A percentile compares a stretch with the other conserved stretches of the same genome.
phyloP scores from a whole-genome alignment of 495 filamentous ascomycete genomes.

The Cercophora newfieldiana region DNA sequence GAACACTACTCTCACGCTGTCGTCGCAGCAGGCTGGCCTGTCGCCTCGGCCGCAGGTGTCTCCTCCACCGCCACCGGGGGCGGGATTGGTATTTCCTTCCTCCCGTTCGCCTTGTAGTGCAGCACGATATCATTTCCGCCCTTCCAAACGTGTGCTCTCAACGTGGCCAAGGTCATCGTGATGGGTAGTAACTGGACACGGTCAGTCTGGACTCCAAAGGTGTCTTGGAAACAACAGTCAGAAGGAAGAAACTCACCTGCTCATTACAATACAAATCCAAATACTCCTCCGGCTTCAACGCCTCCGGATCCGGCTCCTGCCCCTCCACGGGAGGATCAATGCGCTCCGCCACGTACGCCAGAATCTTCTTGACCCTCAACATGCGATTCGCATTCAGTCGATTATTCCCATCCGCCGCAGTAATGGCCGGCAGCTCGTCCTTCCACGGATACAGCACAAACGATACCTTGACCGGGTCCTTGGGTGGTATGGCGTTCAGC shows the following conservation, averaged over 20 bases:
- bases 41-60: conserved; percentile 1
- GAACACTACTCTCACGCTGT: conserved; percentile 7
- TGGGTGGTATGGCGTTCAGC: conserved; percentile 77
- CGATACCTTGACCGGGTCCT: conserved; percentile 91
- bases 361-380: conserved; percentile 93
- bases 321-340: conserved; percentile 64
- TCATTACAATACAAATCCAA: conserved; percentile 92
- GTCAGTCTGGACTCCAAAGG: conserved; percentile 22
- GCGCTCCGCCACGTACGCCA: conserved; percentile 86
- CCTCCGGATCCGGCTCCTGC: conserved; percentile 54
- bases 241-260: conserved; percentile 68
- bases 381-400: conserved; percentile 95
- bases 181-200: conserved; percentile 46
- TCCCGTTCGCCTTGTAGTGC: conserved; percentile 87
- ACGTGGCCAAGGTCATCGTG: conserved; percentile 88
- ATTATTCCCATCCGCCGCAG: conserved; percentile 69
- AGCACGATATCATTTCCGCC: conserved; percentile 85
- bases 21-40: conserved; percentile 5
- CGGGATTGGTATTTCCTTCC: conserved; percentile 55
- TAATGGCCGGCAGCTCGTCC: conserved; percentile 69
- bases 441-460: conserved; percentile 87
- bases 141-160: conserved; percentile 89
- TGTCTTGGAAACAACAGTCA: conserved; percentile 10
- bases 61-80: conserved; percentile 15
- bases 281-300: conserved; percentile 83